Evolutionary conservation across 2,329 filamentous ascomycete species (phyloP), one percentile per base, ranked within the genome.

Genomic region (Westerdykella sp.): DNA sequence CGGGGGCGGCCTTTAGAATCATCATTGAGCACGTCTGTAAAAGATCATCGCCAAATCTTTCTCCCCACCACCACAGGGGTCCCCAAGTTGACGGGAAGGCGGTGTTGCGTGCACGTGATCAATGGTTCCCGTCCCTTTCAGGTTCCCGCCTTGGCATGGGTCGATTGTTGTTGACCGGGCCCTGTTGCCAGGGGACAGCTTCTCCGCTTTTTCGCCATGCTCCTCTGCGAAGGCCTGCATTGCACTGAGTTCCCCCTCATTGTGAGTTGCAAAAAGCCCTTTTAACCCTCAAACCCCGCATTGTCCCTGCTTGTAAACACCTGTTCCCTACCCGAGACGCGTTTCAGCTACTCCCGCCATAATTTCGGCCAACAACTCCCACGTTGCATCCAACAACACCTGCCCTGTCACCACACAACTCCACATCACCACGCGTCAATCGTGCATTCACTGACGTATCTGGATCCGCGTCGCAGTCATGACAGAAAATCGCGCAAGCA

Each of bases 391-490:
- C 40, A 39, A 36, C 14, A 18, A 22, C 23, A 36, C 21, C 23
- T 46, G 31, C 42, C 35, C 41, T 25, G 14, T 36, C 36, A 34
- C 34, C 21, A 40, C n/a, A 34, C 23, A 13, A 31, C 40, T 28
- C 15, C 31, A 49, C 47, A 50, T 45, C 43, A 49, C 42, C 46
- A 45, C 53, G 43, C 48, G 31, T 38, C 38, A 45, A 48, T 46
- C 43, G 45, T 34, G 41, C 50, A 49, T 43, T 52, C 46, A 54
- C 59, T 62, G 57, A 64, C 59, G 45, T 48, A 37, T 43, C 46
- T 44, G 44, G 45, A 49, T 48, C 45, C 36, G 36, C 39, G 39
- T 41, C 54, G 54, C 63, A 73, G 71, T 69, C 69, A 75, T 75
- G 72, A 69, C 67, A 47, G 48, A 56, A 46, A 54, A 66, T 55